phyloP scores from a whole-genome alignment of 2,329 filamentous ascomycete species.

The Neofusicoccum umdonicola region DNA sequence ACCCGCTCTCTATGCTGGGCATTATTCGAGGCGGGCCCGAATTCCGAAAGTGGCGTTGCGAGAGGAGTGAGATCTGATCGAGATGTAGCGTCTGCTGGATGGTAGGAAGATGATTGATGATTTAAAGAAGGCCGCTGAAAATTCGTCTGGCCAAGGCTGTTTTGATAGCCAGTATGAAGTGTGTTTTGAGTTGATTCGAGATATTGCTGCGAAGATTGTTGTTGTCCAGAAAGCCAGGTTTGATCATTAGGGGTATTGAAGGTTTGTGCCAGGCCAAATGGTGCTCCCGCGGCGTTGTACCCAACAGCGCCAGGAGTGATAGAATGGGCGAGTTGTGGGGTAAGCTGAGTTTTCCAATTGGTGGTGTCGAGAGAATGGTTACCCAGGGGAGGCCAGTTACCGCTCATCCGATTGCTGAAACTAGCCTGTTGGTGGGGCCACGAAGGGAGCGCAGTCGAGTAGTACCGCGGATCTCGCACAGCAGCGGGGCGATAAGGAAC shows the following conservation, averaged over 20 bases:
- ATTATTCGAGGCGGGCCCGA: constrained; percentile 41
- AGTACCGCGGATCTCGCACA: constrained; percentile 38
- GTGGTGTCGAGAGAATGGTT: constrained; percentile 15
- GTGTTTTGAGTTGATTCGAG: background rate
- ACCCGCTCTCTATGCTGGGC: constrained; percentile 44
- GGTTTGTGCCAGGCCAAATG: background rate
- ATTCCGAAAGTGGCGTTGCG: constrained; percentile 32
- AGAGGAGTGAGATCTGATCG: background rate
- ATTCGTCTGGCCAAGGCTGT: background rate
- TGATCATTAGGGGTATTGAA: constrained; percentile 6
- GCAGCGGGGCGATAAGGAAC: constrained; percentile 41
- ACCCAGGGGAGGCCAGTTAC: constrained; percentile 27
- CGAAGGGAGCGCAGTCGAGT: constrained; percentile 29
- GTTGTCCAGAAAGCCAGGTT: constrained; percentile 9
- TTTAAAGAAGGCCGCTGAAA: constrained; percentile 8
- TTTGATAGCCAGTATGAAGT: background rate
- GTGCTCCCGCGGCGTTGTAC: background rate
- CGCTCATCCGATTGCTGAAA: constrained; percentile 22
- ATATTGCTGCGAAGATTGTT: constrained; percentile 6
- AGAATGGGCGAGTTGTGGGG: background rate
- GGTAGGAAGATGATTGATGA: constrained; percentile 5
- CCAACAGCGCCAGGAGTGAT: constrained; percentile 2
- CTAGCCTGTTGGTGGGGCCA: constrained; percentile 33
- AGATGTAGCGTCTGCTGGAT: background rate
- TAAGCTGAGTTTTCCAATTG: constrained; percentile 1